phyloP scores from a whole-genome alignment of 2,329 filamentous ascomycete genomes.

The Daldinia eschscholtzii region DNA sequence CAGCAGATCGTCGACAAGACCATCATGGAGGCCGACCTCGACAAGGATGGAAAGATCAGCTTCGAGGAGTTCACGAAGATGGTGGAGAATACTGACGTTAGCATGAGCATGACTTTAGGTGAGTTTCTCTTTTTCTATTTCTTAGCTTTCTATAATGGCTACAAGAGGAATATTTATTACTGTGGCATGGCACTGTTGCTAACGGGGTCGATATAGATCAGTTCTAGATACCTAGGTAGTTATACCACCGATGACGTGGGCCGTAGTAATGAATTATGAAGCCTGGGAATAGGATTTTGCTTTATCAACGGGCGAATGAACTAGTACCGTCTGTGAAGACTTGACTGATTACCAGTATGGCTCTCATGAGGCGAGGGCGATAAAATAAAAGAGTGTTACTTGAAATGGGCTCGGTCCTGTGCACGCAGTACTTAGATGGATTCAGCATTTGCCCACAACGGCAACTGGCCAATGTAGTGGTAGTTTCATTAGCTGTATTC shows the following conservation, averaged over 20 bases:
- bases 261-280: slow-evolving; percentile 48
- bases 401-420: neutral
- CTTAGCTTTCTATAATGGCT: neutral
- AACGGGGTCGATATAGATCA: slow-evolving; percentile 43
- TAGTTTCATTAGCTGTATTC: neutral
- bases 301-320: slow-evolving; percentile 3
- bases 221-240: slow-evolving; percentile 47
- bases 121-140: slow-evolving; percentile 51
- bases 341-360: neutral
- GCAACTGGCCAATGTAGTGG: neutral
- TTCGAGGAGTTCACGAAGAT: slow-evolving; percentile 99
- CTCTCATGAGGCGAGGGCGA: neutral
- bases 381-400: neutral
- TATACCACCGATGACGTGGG: slow-evolving; percentile 23
- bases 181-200: slow-evolving; percentile 14
- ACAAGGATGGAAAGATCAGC: slow-evolving; percentile 97
- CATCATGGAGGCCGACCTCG: slow-evolving; percentile 98
- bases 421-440: neutral
- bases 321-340: neutral
- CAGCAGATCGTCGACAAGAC: slow-evolving; percentile 99
- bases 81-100: slow-evolving; percentile 92
- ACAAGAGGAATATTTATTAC: too few relatives aligned
- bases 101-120: slow-evolving; percentile 81
- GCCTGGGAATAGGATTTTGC: slow-evolving; percentile 17
- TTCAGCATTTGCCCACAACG: neutral